These are phyloP conservation scores for Stephanodiscus triporus DNA, from an alignment of 108 stramenopile genomes.

Conservation along the genomic window DNA sequence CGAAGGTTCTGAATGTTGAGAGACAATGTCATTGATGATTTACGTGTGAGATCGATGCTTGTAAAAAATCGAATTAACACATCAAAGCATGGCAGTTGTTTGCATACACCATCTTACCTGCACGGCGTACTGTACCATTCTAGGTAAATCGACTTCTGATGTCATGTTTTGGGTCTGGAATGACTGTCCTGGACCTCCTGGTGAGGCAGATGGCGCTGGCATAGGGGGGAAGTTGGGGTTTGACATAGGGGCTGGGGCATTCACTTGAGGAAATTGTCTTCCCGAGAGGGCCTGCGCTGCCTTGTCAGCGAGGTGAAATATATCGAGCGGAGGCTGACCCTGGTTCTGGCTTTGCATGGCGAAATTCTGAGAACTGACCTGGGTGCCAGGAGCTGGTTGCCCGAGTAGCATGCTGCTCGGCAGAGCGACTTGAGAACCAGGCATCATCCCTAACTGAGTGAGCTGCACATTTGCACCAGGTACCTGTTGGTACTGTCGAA, in stretches of 20 bases:
- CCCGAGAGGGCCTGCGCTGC: slow-evolving; percentile 71
- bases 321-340: slow-evolving; percentile 54
- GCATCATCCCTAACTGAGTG: slow-evolving; percentile 8
- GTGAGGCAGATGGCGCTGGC: neutral
- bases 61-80: too few relatives aligned
- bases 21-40: neutral
- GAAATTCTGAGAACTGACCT: slow-evolving; percentile 7
- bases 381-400: slow-evolving; percentile 1
- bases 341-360: slow-evolving; percentile 6
- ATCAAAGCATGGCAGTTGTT: neutral
- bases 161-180: slow-evolving; percentile 35
- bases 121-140: slow-evolving; percentile 63
- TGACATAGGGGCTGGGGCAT: slow-evolving; percentile 14
- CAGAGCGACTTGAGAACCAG: slow-evolving; percentile 7
- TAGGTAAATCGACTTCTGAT: slow-evolving; percentile 61
- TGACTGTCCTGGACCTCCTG: slow-evolving; percentile 8
- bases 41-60: neutral
- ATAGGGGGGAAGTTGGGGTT: slow-evolving; percentile 32
- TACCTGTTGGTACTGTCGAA: slow-evolving; percentile 4
- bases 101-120: too few relatives aligned
- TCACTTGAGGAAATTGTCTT: slow-evolving; percentile 21
- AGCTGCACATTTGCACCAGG: slow-evolving; percentile 4
- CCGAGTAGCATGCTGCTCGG: slow-evolving; percentile 8
- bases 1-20: slow-evolving; percentile 58
- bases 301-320: slow-evolving; percentile 78